These are phyloP conservation scores for Caryopteris hybrid DNA, from an alignment of 305 asterid genomes.

Conservation along the genomic window DNA sequence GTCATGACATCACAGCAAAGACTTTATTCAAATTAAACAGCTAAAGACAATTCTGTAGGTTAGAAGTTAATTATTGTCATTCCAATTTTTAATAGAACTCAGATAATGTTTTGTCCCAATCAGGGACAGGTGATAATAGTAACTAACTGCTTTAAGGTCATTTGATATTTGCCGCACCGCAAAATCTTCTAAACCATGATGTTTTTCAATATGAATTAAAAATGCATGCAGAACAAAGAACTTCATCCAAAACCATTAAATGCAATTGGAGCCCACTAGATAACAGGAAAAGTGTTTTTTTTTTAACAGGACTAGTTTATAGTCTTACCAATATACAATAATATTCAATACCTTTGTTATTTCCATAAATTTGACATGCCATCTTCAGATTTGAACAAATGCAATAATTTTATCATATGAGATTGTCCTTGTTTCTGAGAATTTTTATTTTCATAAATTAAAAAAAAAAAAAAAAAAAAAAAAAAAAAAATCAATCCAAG, in stretches of 20 bases:
- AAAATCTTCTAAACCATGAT: background rate
- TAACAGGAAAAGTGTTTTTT: too few relatives aligned
- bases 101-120: background rate
- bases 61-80: background rate
- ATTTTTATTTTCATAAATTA: too few relatives aligned
- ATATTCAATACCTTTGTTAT: background rate
- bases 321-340: background rate
- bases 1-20: background rate
- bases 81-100: background rate
- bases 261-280: background rate
- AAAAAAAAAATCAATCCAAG: slow-evolving; percentile 10
- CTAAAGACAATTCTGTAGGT: background rate
- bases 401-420: background rate
- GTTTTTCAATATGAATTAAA: background rate
- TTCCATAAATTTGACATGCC: background rate
- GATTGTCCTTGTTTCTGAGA: background rate
- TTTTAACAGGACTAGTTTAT: too few relatives aligned
- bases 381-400: background rate
- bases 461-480: background rate
- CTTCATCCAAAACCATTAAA: background rate
- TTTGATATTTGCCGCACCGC: background rate
- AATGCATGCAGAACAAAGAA: background rate
- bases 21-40: background rate
- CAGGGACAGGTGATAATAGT: background rate
- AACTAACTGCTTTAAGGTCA: background rate